These are phyloP conservation scores for Penicillium palitans DNA, from an alignment of 2,329 filamentous ascomycete species.

Conservation along the genomic window DNA sequence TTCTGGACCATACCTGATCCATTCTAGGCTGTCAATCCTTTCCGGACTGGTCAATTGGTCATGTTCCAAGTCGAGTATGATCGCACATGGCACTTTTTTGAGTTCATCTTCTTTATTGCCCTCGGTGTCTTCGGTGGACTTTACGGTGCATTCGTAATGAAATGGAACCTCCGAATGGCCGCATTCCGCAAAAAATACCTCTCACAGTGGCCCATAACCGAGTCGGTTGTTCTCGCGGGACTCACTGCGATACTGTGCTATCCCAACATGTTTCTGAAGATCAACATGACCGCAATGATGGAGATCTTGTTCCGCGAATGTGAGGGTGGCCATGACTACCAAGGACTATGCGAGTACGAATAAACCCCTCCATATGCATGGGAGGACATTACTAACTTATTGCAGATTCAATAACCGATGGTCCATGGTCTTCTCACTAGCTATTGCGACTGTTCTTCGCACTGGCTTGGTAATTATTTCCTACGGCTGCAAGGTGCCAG, in stretches of 20 bases:
- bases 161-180: constrained; percentile 90
- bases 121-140: constrained; percentile 91
- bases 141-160: constrained; percentile 95
- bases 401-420: constrained; percentile 64
- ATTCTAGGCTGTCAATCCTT: constrained; percentile 83
- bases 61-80: constrained; percentile 99
- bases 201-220: constrained; percentile 76
- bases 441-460: constrained; percentile 76
- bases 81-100: constrained; percentile 96
- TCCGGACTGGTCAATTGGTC: constrained; percentile 93
- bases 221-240: constrained; percentile 79
- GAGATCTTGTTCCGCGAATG: constrained; percentile 95
- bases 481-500: constrained; percentile 96
- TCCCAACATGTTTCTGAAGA: constrained; percentile 89
- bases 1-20: constrained; percentile 8
- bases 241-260: constrained; percentile 92
- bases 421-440: constrained; percentile 74
- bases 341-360: constrained; percentile 76
- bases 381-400: constrained; percentile 10
- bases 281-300: constrained; percentile 99
- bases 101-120: constrained; percentile 86
- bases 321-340: constrained; percentile 82
- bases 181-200: constrained; percentile 94
- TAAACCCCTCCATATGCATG: background rate
- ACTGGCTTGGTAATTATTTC: constrained; percentile 88